These are phyloP conservation scores for Aschersonia sp. DNA, from an alignment of 2,329 filamentous ascomycete genomes.

Conservation along the genomic window DNA sequence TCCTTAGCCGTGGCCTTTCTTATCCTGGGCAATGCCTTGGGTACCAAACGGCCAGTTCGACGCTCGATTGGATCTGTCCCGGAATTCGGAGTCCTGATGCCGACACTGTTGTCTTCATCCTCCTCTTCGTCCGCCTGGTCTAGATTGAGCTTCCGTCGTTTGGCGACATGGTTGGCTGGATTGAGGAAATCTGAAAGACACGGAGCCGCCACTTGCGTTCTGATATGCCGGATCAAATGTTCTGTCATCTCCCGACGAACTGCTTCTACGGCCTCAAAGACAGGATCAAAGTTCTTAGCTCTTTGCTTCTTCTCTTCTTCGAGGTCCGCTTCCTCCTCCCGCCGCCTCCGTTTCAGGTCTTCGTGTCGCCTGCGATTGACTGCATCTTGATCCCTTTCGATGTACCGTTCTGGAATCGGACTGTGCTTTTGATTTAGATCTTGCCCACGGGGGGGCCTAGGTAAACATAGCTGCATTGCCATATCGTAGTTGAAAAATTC, in stretches of 20 bases:
- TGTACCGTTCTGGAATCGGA: conserved; percentile 16
- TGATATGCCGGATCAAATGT: conserved; percentile 79
- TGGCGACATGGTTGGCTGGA: conserved; percentile 65
- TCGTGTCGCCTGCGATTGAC: conserved; percentile 36
- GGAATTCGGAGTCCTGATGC: conserved; percentile 51
- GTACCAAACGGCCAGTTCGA: conserved; percentile 38
- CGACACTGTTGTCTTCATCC: conserved; percentile 42
- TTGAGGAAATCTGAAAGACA: conserved; percentile 70
- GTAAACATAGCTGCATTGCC: conserved; percentile 64
- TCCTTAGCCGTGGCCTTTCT: conserved; percentile 50
- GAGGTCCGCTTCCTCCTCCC: conserved; percentile 66
- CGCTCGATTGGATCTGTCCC: conserved; percentile 47
- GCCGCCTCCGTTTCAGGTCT: conserved; percentile 48
- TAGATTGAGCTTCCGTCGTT: conserved; percentile 66
- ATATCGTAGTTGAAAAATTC: conserved; percentile 84
- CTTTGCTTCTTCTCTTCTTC: conserved; percentile 84
- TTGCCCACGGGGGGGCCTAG: conserved; percentile 10
- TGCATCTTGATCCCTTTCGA: not conserved
- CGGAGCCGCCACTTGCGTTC: conserved; percentile 71
- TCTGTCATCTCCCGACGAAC: conserved; percentile 70
- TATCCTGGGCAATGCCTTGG: conserved; percentile 57
- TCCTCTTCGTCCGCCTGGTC: conserved; percentile 48
- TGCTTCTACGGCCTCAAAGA: conserved; percentile 64
- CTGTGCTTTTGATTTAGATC: conserved; percentile 16
- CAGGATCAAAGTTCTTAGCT: conserved; percentile 82